Evolutionary conservation across 345 rosid genomes (phyloP).

Genomic region (Euphorbia tirucalli): DNA sequence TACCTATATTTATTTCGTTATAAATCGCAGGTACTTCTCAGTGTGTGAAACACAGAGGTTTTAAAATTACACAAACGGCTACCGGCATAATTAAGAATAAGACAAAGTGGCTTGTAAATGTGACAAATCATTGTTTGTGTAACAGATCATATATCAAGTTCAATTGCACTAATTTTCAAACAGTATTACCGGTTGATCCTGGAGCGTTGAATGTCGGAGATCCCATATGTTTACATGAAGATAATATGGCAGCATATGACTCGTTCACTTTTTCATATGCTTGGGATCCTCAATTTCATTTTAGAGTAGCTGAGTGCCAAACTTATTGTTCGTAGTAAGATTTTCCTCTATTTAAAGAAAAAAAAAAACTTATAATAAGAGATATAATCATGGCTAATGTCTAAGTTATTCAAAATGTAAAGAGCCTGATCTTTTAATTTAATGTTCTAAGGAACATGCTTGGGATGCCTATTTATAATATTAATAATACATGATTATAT

Average conservation of each 20-base stretch:
- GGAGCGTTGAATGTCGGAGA: not conserved
- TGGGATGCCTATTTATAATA: too few relatives aligned
- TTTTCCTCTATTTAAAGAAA: too few relatives aligned
- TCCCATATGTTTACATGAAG: not conserved
- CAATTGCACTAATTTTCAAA: not conserved
- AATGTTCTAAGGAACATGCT: too few relatives aligned
- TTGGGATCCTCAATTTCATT: not conserved
- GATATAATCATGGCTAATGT: too few relatives aligned
- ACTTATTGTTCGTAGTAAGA: not conserved
- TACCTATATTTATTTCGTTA: too few relatives aligned
- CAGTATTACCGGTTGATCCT: not conserved
- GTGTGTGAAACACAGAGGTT: not conserved
- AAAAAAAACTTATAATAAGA: too few relatives aligned
- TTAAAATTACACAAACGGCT: not conserved
- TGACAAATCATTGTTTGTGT: not conserved
- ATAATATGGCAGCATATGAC: not conserved
- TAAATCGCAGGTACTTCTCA: not conserved
- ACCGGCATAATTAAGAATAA: not conserved
- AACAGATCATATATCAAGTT: not conserved
- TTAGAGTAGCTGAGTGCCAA: not conserved
- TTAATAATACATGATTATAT: too few relatives aligned
- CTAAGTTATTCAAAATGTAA: too few relatives aligned
- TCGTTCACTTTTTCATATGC: slow-evolving; percentile 6
- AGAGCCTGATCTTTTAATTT: too few relatives aligned
- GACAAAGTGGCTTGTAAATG: not conserved